These are phyloP conservation scores for Ascochyta clinopodiicola DNA, from an alignment of 2,329 filamentous ascomycete genomes.

Conservation along the genomic window DNA sequence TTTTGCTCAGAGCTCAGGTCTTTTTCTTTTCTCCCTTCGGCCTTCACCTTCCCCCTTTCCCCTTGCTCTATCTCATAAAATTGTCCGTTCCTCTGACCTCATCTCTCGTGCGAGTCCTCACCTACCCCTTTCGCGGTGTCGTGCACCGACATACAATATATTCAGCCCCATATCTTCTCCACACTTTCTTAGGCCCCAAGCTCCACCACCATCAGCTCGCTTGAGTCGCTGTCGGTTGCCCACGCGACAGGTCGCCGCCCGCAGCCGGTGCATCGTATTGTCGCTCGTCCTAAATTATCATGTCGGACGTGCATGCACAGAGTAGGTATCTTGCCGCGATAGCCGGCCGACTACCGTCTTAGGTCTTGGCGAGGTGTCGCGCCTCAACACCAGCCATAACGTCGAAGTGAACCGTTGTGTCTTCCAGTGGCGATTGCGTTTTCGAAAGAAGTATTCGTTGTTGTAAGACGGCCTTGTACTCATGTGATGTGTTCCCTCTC, in stretches of 20 bases:
- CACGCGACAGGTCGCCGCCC: not conserved
- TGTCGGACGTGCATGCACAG: slow-evolving; percentile 10
- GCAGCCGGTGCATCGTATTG: slow-evolving; percentile 3
- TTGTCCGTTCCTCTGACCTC: not conserved
- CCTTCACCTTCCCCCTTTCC: no score
- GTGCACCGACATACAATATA: not conserved
- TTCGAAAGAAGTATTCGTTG: not conserved
- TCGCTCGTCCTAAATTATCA: not conserved
- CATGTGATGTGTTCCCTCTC: not conserved
- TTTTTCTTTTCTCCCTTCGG: not conserved
- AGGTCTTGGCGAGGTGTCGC: slow-evolving; percentile 8
- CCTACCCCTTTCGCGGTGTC: not conserved
- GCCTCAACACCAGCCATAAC: slow-evolving; percentile 3
- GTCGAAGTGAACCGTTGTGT: not conserved
- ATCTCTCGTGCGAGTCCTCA: not conserved
- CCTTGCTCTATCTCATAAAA: not conserved
- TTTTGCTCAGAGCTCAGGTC: no score
- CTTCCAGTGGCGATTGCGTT: not conserved
- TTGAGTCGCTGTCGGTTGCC: not conserved
- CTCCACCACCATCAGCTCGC: slow-evolving; percentile 3
- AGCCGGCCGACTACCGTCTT: slow-evolving; percentile 15
- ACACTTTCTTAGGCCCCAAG: slow-evolving; percentile 8
- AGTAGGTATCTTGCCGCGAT: slow-evolving; percentile 5
- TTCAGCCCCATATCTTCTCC: not conserved
- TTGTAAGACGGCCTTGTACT: not conserved